Base-by-base conservation (phyloP, 208 protist genomes). In the Wallacemonas sp. region DNA sequence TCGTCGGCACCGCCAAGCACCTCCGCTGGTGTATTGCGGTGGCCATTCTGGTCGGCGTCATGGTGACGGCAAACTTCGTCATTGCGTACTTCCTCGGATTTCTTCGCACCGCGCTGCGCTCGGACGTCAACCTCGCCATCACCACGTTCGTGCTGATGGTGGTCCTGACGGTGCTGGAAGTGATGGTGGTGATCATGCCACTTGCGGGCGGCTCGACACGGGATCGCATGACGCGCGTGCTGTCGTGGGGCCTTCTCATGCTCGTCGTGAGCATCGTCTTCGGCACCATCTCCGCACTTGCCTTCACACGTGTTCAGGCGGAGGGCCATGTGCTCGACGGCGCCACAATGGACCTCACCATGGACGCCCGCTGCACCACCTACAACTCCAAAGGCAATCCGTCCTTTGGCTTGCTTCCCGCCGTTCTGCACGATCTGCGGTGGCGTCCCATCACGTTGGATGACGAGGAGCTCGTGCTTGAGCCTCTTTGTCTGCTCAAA, bases 401-500 rank as follows among this genome's bases (percentile, higher is more conserved):
- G 0, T 85, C 83, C 36, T 95, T 95, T 66, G 82, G 44, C 1
- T 45, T 85, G 1, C 66, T 95, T 21, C 83, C 89, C 1, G 79
- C 89, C 0, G n/a, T 57, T 22, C 75, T 95, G 17, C 60, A 26
- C 34, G 89, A 95, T 69, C 22, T 92, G 22, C 85, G 89, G 27
- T 95, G 89, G 84, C 81, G 89, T 8, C 84, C 78, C 21, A 66
- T 95, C 58, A 92, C 85, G 26, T 78, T 79, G 58, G 83, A 82
- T 38, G 29, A 59, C 5, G 75, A 13, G 10, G 73, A 73, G 37
- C 37, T 65, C 6, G 63, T 22, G 0, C 73, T 91, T 12, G 15
- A 57, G 39, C 84, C 84, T 0, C 82, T 84, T 55, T 94, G 88
- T 57, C 41, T 82, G 32, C 24, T 48, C 17, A 53, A 41, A 21